Evolutionary conservation across 1,139 yeast genomes (phyloP), one percentile per base, ranked within the genome.

Genomic region (Nakaseomyces uthaithaninus): DNA sequence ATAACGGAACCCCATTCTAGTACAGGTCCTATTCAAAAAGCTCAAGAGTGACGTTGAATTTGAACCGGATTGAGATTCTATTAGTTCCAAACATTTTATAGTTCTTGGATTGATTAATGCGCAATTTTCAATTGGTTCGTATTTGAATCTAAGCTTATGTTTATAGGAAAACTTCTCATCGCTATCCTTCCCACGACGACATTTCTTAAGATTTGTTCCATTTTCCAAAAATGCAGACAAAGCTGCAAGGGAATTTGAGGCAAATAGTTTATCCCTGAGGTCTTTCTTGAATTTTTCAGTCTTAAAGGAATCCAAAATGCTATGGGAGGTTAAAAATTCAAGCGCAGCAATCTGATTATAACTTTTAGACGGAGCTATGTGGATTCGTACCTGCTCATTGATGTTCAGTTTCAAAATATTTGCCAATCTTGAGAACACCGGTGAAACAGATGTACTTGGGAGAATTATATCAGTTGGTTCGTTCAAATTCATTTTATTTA

Each of bases 1-100:
- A 12, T 64, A 45, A 38, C 75, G 48, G 15, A 54, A 57, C 1
- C 75, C 76, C 74, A 71, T 71, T 39, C 65, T 66, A 0, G 75
- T 70, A 0, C 54, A 47, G 1, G 74, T 68, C 2, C 49, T 45
- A 44, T 69, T 63, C 39, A 71, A 47, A 27, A 60, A 55, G 22
- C 63, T 66, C 33, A 60, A 59, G 10, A 71, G 50, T 0, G 68
- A 60, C 16, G 55, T 43, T 0, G 64, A 65, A 11, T 46, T 51
- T 16, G 48, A 47, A 3, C 58, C 62, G 7, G 50, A 37, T 3
- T 54, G 49, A 44, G 65, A 68, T 7, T 62, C 60, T 2, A 65
- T 52, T 18, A 72, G 47, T 37, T 71, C 72, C 8, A 71, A 55
- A 11, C 60, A 55, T 17, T 49, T 52, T 2, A 63, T 54, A 0